These are phyloP conservation scores for Lactarius pseudohatsudake DNA, from an alignment of 768 basidiomycete genomes.

Conservation along the genomic window DNA sequence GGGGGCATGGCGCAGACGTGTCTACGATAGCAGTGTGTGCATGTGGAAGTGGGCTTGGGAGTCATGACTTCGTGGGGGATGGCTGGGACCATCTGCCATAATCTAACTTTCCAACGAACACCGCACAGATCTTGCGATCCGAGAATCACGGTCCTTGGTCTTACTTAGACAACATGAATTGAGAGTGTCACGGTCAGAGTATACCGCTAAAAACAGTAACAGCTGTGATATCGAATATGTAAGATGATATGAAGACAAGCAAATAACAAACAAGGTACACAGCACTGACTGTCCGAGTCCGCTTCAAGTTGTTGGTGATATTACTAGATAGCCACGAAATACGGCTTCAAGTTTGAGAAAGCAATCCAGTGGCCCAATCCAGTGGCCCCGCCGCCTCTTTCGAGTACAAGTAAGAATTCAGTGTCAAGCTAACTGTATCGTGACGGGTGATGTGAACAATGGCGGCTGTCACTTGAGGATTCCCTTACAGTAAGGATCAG, in stretches of 20 bases:
- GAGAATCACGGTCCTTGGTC: background rate
- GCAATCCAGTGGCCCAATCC: too few relatives aligned
- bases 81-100: constrained; percentile 18
- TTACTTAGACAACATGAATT: background rate
- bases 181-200: background rate
- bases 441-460: background rate
- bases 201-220: background rate
- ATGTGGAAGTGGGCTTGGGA: constrained; percentile 46
- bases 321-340: too few relatives aligned
- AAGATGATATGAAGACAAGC: too few relatives aligned
- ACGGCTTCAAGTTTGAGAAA: too few relatives aligned
- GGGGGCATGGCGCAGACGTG: constrained; percentile 53
- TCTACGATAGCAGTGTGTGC: constrained; percentile 62
- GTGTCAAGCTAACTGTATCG: background rate
- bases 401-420: background rate
- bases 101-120: background rate
- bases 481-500: background rate
- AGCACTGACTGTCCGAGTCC: too few relatives aligned
- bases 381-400: background rate
- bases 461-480: too few relatives aligned
- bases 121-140: background rate
- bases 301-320: too few relatives aligned
- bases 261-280: too few relatives aligned
- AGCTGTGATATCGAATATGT: background rate
- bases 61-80: constrained; percentile 25